Base-by-base conservation (phyloP, 1,139 yeast species). In the Hansenula sp. region DNA sequence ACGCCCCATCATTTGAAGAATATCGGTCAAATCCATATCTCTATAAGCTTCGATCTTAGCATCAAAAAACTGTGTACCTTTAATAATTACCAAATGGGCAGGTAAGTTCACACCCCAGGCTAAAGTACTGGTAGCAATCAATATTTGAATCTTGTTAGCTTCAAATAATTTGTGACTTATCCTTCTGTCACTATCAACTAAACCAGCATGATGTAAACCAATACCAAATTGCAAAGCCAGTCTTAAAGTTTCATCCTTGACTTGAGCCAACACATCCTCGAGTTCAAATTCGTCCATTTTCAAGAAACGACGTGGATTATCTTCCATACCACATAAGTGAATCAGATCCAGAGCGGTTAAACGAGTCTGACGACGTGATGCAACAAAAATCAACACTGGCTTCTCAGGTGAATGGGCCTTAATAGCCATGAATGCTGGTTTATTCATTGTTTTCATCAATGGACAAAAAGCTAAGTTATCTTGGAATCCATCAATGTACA, bases 51-150 rank as follows among this genome's bases (percentile, higher is more conserved):
- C 71, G 49, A 76, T 71, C 30, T 67, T 61, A 1, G 76, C 73
- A 45, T 73, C 77, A 40, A 61, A 68, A 47, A 74, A 66, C 52
- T 73, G 77, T 0, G 99, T 93, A 33, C 98, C 98, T 63, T 93
- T 93, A 51, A 93, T 87, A 41, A 93, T 81, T 9, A 93, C 99
- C 56, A 93, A 70, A 67, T 90, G 93, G 0, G 98, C 98, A 1
- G 98, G 98, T 50, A 93, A 73, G 59, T 93, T 93, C 35, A 93
- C 97, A 57, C 98, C 98, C 94, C 97, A 90, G 0, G 98, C 99
- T 54, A 94, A 74, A 1, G 99, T 93, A 18, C 96, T 86, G 0
- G 99, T 93, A 0, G 99, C 98, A 45, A 94, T 78, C 47, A 93
- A 73, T 46, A 93, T 84, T 67, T 93, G 99, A 41, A 93, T 82